A percentile compares a stretch with the other conserved stretches of the same genome.
phyloP scores from a whole-genome alignment of 2,329 filamentous ascomycete genomes.

The Fusarium redolens region DNA sequence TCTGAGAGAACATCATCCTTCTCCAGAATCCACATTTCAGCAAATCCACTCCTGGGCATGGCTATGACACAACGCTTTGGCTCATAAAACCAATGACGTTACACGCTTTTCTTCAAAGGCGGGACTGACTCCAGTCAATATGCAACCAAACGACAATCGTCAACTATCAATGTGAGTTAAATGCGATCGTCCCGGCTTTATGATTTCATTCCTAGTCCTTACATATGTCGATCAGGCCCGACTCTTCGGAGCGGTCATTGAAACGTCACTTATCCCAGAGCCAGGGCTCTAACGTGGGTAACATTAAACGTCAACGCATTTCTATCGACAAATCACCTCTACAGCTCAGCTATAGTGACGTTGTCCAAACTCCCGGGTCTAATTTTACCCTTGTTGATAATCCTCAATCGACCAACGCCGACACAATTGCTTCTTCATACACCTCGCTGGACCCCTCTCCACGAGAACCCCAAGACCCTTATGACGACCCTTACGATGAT shows the following conservation, averaged over 20 bases:
- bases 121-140: conserved; percentile 31
- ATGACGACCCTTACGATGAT: conserved; percentile 31
- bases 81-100: conserved; percentile 35
- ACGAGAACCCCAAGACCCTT: not conserved
- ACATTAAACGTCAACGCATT: conserved; percentile 27
- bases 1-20: conserved; percentile 13
- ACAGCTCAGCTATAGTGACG: conserved; percentile 1
- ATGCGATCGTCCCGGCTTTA: conserved; percentile 15
- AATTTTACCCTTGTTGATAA: conserved; percentile 8
- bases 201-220: conserved; percentile 34
- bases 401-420: conserved; percentile 16
- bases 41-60: conserved; percentile 31
- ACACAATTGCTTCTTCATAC: not conserved
- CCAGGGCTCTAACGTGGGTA: conserved; percentile 6
- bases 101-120: conserved; percentile 27
- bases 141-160: conserved; percentile 28
- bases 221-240: conserved; percentile 31
- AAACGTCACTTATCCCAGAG: conserved; percentile 30
- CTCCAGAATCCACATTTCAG: conserved; percentile 30
- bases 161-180: conserved; percentile 32
- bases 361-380: conserved; percentile 9
- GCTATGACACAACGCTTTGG: conserved; percentile 34
- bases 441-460: conserved; percentile 4
- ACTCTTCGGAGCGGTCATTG: conserved; percentile 13
- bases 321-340: conserved; percentile 17